Evolutionary conservation across 495 filamentous ascomycete genomes (phyloP), one percentile per base, ranked within the genome.

Genomic region (Aspergillus sclerotiicarbonarius): DNA sequence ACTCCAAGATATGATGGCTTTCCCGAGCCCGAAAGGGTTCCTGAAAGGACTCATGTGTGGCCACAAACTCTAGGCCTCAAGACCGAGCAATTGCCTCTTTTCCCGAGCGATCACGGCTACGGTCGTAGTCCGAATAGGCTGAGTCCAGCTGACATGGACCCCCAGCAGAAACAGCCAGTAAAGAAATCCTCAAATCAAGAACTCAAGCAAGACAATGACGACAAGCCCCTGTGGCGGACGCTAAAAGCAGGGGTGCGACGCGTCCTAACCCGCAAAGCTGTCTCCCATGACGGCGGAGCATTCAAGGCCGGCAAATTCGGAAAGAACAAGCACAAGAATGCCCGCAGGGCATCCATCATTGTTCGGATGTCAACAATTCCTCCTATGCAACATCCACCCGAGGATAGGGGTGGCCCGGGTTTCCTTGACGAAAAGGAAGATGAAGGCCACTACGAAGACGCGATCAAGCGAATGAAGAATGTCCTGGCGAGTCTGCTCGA

Each of bases 381-480:
- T 3, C 25, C 13, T 9, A 9, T 16, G 13, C 47, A 32, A 18
- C 47, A 29, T 13, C 25, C 29, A 15, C 20, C 29, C 0, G 47
- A n/a, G 13, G 25, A 16, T 4, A 10, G 30, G 13, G 5, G 2
- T 25, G 25, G 8, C 16, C 15, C 47, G 32, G 5, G 25, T 20
- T 46, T 32, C 25, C 12, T 16, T n/a, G 25, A n/a, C 6, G 47
- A 32, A 12, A 50, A 50, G 19, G 25, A 50, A 16, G 47, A 50
- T 15, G 47, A 31, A 50, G 47, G 18, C 25, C 47, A 12, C 29
- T 50, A 50, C 10, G 13, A 50, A 50, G 29, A 50, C 20, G 47
- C 47, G 8, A 16, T 50, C 29, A 50, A 16, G 25, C 47, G 47
- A 9, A 50, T 50, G 47, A 50, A 50, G 29, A 50, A 50, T 16